Evolutionary conservation across 129 eudicot genomes (phyloP).

Genomic region (Smallanthus sonchifolius): DNA sequence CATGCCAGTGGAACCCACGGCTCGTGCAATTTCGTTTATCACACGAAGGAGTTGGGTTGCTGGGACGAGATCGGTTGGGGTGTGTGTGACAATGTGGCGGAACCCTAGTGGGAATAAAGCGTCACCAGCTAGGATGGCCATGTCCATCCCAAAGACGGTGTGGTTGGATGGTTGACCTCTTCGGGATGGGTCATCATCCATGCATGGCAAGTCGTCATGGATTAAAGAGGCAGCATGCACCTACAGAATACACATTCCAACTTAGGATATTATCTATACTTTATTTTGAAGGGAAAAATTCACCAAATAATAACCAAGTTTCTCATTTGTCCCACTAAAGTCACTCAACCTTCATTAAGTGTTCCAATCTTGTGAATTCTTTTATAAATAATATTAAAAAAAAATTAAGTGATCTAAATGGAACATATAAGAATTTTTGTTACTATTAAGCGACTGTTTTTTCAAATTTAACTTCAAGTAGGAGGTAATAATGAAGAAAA

Average conservation of each 20-base stretch:
- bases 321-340: too few species aligned
- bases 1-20: slow-evolving; percentile 98
- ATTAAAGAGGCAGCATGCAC: slow-evolving; percentile 92
- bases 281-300: too few species aligned
- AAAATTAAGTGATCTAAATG: too few species aligned
- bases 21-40: slow-evolving; percentile 84
- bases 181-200: slow-evolving; percentile 94
- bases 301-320: too few species aligned
- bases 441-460: too few species aligned
- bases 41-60: slow-evolving; percentile 65
- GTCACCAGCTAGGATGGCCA: slow-evolving; percentile 96
- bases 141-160: slow-evolving; percentile 77
- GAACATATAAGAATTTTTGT: too few species aligned
- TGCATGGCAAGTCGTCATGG: slow-evolving; percentile 93
- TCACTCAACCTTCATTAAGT: too few species aligned
- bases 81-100: slow-evolving; percentile 86
- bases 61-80: slow-evolving; percentile 72
- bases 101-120: slow-evolving; percentile 94
- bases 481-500: too few species aligned
- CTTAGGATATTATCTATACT: background rate
- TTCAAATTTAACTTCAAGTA: too few species aligned
- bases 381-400: too few species aligned
- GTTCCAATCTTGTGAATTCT: too few species aligned
- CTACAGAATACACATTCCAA: slow-evolving; percentile 24
- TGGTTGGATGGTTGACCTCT: slow-evolving; percentile 92